These are phyloP conservation scores for Ehretia macrophylla DNA, from an alignment of 257 asterid genomes.

Conservation along the genomic window DNA sequence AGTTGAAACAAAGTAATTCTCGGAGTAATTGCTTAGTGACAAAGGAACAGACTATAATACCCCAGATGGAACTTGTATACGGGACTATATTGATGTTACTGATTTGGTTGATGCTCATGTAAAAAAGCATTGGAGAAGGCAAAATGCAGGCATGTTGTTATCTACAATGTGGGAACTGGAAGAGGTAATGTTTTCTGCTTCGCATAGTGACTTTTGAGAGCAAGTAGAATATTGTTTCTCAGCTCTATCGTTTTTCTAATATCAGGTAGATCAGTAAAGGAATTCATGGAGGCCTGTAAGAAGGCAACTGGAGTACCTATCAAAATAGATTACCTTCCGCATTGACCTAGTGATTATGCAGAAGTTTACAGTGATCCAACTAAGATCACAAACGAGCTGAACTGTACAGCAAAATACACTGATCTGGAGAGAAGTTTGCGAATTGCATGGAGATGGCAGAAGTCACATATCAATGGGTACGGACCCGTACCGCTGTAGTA, in stretches of 20 bases:
- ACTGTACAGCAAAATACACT: slow-evolving; percentile 79
- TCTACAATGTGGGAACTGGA: slow-evolving; percentile 90
- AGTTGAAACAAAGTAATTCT: not conserved
- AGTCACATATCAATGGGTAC: slow-evolving; percentile 67
- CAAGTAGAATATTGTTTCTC: not conserved
- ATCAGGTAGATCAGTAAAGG: slow-evolving; percentile 89
- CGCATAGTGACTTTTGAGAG: not conserved
- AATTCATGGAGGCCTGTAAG: slow-evolving; percentile 92
- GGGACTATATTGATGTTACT: slow-evolving; percentile 83
- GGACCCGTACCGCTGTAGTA: slow-evolving; percentile 5
- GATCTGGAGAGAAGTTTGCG: slow-evolving; percentile 66
- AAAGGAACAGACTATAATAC: slow-evolving; percentile 83
- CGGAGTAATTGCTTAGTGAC: slow-evolving; percentile 14
- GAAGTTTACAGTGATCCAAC: slow-evolving; percentile 84
- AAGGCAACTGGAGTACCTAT: slow-evolving; percentile 76
- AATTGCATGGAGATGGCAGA: slow-evolving; percentile 97
- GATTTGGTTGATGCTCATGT: slow-evolving; percentile 94
- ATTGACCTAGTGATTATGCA: slow-evolving; percentile 90
- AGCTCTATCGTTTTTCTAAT: slow-evolving; percentile 1
- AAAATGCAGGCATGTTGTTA: slow-evolving; percentile 57
- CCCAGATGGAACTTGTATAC: slow-evolving; percentile 73
- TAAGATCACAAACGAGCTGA: slow-evolving; percentile 59
- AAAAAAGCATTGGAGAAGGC: slow-evolving; percentile 82
- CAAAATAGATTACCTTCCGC: slow-evolving; percentile 78
- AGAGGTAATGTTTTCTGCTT: slow-evolving; percentile 35